Evolutionary conservation across 169 alveolate genomes (phyloP).

Genomic region (Babesia microti): DNA sequence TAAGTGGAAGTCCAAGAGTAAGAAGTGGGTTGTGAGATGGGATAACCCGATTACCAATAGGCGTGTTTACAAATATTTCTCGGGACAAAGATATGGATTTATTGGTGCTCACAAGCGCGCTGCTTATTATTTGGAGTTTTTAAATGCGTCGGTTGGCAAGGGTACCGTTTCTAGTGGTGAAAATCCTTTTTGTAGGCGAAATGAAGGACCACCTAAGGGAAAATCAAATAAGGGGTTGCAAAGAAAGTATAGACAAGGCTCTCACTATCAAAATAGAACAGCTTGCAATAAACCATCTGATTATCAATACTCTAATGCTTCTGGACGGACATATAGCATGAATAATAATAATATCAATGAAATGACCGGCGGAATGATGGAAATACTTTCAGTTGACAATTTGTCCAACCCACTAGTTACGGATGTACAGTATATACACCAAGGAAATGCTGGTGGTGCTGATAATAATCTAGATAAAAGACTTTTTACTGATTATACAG

Average conservation of each 20-base stretch:
- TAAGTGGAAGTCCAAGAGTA: constrained; percentile 48
- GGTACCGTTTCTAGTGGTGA: constrained; percentile 29
- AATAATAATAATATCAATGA: too few relatives aligned
- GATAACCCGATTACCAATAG: constrained; percentile 49
- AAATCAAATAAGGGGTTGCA: constrained; percentile 38
- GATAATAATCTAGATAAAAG: too few relatives aligned
- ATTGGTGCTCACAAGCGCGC: constrained; percentile 52
- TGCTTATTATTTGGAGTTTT: constrained; percentile 35
- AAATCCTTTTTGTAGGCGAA: constrained; percentile 45
- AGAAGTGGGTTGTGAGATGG: constrained; percentile 51
- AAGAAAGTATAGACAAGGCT: constrained; percentile 7
- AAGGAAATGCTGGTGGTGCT: too few relatives aligned
- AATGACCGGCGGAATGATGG: too few relatives aligned
- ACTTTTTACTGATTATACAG: too few relatives aligned
- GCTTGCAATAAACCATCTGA: not conserved
- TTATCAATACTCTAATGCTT: not conserved
- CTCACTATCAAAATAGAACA: not conserved
- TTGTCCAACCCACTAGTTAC: too few relatives aligned
- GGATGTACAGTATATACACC: too few relatives aligned
- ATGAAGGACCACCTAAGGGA: constrained; percentile 50
- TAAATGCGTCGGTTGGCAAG: constrained; percentile 45
- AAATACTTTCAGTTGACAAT: too few relatives aligned
- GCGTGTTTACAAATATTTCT: constrained; percentile 42
- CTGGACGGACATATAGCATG: not conserved
- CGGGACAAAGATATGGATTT: constrained; percentile 44